Evolutionary conservation across 441 rosid genomes (phyloP).

Genomic region (Francoa sonchifolia): DNA sequence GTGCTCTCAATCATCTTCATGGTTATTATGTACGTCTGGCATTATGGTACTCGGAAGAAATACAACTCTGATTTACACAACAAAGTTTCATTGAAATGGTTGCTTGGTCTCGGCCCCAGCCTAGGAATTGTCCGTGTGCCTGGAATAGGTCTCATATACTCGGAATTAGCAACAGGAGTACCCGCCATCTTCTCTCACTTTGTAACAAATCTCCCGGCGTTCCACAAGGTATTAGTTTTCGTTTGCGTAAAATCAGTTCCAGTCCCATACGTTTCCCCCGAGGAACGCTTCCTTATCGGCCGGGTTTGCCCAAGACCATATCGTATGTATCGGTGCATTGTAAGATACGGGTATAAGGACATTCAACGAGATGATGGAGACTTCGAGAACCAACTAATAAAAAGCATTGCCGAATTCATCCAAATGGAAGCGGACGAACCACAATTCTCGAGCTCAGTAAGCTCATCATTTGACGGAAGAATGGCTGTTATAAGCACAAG

Average conservation of each 20-base stretch:
- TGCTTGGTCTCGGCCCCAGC: slow-evolving; percentile 82
- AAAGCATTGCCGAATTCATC: slow-evolving; percentile 89
- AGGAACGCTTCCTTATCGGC: slow-evolving; percentile 88
- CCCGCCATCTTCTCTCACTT: slow-evolving; percentile 92
- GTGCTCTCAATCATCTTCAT: slow-evolving; percentile 53
- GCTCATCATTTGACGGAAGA: slow-evolving; percentile 66
- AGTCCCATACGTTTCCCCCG: slow-evolving; percentile 68
- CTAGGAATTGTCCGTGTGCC: slow-evolving; percentile 93
- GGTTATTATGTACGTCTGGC: slow-evolving; percentile 82
- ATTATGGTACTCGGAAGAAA: slow-evolving; percentile 74
- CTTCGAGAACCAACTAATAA: slow-evolving; percentile 72
- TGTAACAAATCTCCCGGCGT: slow-evolving; percentile 85
- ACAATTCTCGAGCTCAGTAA: slow-evolving; percentile 38
- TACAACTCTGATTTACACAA: slow-evolving; percentile 81
- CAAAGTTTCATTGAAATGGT: slow-evolving; percentile 83
- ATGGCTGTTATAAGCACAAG: slow-evolving; percentile 83
- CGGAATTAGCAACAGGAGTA: slow-evolving; percentile 81
- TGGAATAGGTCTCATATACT: slow-evolving; percentile 81
- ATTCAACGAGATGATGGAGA: slow-evolving; percentile 63
- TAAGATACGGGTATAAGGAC: slow-evolving; percentile 91
- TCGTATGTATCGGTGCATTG: slow-evolving; percentile 90
- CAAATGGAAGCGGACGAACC: slow-evolving; percentile 82
- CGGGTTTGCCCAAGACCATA: slow-evolving; percentile 84
- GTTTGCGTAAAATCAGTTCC: slow-evolving; percentile 94
- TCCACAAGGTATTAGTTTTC: slow-evolving; percentile 75